These are phyloP conservation scores for Aureobasidium sp. DNA, from an alignment of 2,329 filamentous ascomycete genomes.

Conservation along the genomic window DNA sequence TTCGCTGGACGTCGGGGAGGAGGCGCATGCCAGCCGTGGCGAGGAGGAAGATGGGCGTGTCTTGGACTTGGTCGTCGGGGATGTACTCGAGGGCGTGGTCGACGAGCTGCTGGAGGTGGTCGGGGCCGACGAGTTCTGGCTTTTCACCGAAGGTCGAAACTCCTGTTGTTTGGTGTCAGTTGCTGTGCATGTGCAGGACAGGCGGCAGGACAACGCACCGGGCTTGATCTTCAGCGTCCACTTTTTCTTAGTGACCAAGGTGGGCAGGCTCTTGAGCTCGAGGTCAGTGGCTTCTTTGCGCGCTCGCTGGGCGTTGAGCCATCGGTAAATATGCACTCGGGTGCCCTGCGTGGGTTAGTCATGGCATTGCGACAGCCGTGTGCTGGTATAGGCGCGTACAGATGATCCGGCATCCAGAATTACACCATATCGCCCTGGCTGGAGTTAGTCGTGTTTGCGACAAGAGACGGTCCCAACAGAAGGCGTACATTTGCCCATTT, in stretches of 20 bases:
- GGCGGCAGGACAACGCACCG: conserved; percentile 41
- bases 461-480: not conserved
- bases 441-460: not conserved
- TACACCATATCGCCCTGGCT: conserved; percentile 62
- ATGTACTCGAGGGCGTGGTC: conserved; percentile 75
- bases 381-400: conserved; percentile 33
- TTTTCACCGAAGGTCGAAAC: conserved; percentile 83
- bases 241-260: conserved; percentile 73
- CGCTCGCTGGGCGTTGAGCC: conserved; percentile 70
- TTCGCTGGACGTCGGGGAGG: conserved; percentile 65
- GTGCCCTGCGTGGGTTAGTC: conserved; percentile 54
- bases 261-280: conserved; percentile 64
- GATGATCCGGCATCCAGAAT: conserved; percentile 97
- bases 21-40: conserved; percentile 94
- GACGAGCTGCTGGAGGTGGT: conserved; percentile 73
- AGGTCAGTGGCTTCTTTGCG: conserved; percentile 53
- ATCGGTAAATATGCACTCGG: conserved; percentile 87
- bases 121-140: conserved; percentile 67
- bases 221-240: conserved; percentile 94
- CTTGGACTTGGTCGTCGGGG: conserved; percentile 64
- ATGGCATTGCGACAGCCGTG: conserved; percentile 14
- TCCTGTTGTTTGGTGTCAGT: conserved; percentile 32
- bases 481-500: conserved; percentile 12
- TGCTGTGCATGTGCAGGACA: not conserved
- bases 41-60: conserved; percentile 90